A percentile compares a stretch with the other conserved stretches of the same genome.
phyloP scores from a whole-genome alignment of 306 rosid species.

The Hippophae gyantsensis region DNA sequence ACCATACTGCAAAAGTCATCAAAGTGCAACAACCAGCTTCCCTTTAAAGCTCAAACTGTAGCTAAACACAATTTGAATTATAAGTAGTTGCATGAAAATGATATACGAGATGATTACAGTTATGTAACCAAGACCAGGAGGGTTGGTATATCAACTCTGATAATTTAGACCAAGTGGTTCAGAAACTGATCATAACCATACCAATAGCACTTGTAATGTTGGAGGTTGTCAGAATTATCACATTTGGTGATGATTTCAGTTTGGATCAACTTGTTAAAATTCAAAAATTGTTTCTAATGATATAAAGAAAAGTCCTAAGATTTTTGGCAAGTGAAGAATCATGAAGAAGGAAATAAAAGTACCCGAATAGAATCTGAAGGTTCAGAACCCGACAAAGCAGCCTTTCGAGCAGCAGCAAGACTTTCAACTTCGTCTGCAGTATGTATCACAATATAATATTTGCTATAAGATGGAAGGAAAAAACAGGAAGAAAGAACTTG shows the following conservation, averaged over 20 bases:
- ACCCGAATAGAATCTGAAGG: slow-evolving; percentile 98
- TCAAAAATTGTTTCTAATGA: neutral
- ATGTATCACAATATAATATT: slow-evolving; percentile 9
- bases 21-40: too few relatives aligned
- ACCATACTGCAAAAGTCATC: too few relatives aligned
- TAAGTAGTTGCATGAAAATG: too few relatives aligned
- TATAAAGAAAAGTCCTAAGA: neutral
- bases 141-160: too few relatives aligned
- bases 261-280: slow-evolving; percentile 7
- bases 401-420: slow-evolving; percentile 90
- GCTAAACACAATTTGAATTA: too few relatives aligned
- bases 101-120: too few relatives aligned
- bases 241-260: slow-evolving; percentile 85
- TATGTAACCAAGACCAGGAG: too few relatives aligned
- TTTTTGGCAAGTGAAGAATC: neutral
- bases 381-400: slow-evolving; percentile 96
- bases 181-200: slow-evolving; percentile 35
- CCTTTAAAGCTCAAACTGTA: too few relatives aligned
- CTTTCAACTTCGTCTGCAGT: slow-evolving; percentile 94
- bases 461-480: slow-evolving; percentile 19
- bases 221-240: slow-evolving; percentile 83
- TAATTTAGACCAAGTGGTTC: neutral
- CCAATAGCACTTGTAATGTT: slow-evolving; percentile 94
- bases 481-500: slow-evolving; percentile 13
- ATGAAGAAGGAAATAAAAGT: slow-evolving; percentile 1